Percentiles rank a stretch among this genome's conserved stretches.
These are phyloP conservation scores for Cryphonectria nitschkei DNA, from an alignment of 2,329 filamentous ascomycete species.

Conservation along the genomic window DNA sequence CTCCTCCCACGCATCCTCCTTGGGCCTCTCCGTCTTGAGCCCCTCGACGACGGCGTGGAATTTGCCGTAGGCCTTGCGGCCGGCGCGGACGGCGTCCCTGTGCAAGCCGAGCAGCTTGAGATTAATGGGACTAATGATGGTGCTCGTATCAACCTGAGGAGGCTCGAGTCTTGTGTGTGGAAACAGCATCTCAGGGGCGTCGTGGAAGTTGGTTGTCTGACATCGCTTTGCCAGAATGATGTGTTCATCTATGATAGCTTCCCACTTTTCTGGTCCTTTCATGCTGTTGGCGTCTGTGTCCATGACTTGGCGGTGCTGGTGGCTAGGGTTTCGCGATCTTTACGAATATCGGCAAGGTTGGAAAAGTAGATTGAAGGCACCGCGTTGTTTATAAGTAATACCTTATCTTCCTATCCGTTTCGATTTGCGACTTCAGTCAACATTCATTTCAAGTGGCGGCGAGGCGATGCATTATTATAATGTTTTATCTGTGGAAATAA, in stretches of 20 bases:
- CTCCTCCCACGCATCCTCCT: conserved; percentile 9
- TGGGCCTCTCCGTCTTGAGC: conserved; percentile 8
- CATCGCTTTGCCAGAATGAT: conserved; percentile 10
- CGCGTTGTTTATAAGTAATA: too few species aligned
- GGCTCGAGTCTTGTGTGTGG: background rate
- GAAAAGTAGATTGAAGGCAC: too few species aligned
- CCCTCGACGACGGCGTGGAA: conserved; percentile 15
- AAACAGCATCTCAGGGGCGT: background rate
- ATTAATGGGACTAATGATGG: background rate
- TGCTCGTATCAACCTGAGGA: background rate
- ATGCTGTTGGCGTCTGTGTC: background rate
- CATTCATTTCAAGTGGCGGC: background rate
- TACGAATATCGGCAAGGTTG: background rate
- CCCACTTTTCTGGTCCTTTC: background rate
- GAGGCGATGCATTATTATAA: background rate
- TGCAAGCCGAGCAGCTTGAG: background rate
- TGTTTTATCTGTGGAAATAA: background rate
- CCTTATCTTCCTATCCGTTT: background rate
- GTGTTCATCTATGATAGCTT: conserved; percentile 3
- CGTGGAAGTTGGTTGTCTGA: background rate
- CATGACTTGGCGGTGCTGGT: background rate
- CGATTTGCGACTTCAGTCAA: background rate
- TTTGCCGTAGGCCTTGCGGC: conserved; percentile 11
- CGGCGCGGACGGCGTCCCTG: conserved; percentile 5
- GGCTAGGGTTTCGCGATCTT: background rate